Evolutionary conservation across 2,329 filamentous ascomycete species (phyloP), one percentile per base, ranked within the genome.

Genomic region (Byssoonygena ceratinophila): DNA sequence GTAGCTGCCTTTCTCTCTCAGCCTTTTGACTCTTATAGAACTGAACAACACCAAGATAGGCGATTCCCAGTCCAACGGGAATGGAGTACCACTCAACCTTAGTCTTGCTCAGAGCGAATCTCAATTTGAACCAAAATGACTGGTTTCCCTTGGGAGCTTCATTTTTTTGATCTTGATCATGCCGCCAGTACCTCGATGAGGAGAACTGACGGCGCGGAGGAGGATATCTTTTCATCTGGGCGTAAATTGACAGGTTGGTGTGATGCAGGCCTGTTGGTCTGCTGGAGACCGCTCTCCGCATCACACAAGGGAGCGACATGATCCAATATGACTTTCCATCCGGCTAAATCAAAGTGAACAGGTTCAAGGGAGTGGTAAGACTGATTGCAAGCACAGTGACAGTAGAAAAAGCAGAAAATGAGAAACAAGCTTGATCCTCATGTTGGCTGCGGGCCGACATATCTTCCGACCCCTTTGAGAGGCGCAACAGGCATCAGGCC

Each of bases 21-120:
- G 71, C 66, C 46, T 64, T 60, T 56, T 68, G 81, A 52, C 87
- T 80, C 65, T 87, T 87, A 68, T 91, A 92, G 66, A 94, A 83
- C 62, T 95, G 89, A 47, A 90, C 77, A 48, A 86, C 74, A 22
- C 88, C 90, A 7, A 96, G 76, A 63, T 94, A 89, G 53, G 80
- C 87, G 62, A 95, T 83, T 55, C 90, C 90, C 20, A 95, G 76
- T 23, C 84, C 87, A 52, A 95, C 80, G 20, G 90, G 90, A 60
- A 96, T 94, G 44, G 86, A 87, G 68, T 89, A 87, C 90, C 90
- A 96, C 73, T 86, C 81, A 56, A 92, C 77, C 67, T 79, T 83
- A 31, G 83, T 86, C 36, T 77, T 74, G 36, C 74, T 71, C 59
- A 83, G 74, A 34, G 82, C 81, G 49, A 74, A 74, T 36, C 77